These are phyloP conservation scores for Colletotrichum euphorbiae DNA, from an alignment of 2,329 filamentous ascomycete species.

Conservation along the genomic window DNA sequence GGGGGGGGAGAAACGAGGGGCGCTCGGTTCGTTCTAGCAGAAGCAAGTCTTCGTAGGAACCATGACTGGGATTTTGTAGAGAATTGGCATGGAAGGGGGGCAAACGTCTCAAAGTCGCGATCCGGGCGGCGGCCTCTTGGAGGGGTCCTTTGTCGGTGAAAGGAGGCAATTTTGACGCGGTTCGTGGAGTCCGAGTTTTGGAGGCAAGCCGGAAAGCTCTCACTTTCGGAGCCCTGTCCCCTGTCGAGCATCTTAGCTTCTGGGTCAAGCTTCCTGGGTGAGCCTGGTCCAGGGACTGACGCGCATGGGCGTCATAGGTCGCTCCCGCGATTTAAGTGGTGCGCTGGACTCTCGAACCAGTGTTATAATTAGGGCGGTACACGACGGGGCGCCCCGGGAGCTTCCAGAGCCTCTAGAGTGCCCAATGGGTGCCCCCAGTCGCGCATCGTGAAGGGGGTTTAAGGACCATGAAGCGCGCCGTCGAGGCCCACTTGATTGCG, in stretches of 20 bases:
- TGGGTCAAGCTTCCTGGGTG: constrained; percentile 40
- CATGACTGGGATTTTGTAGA: constrained; percentile 18
- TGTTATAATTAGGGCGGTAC: constrained; percentile 36
- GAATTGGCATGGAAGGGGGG: constrained; percentile 4
- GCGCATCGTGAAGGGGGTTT: not conserved
- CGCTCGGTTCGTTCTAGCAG: constrained; percentile 12
- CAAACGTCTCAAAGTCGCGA: constrained; percentile 12
- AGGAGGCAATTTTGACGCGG: constrained; percentile 38
- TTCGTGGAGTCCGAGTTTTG: constrained; percentile 36
- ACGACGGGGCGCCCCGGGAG: constrained; percentile 13
- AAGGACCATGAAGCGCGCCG: constrained; percentile 5
- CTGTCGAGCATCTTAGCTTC: constrained; percentile 39
- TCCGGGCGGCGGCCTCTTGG: constrained; percentile 30
- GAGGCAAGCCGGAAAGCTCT: constrained; percentile 21
- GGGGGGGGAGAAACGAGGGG: constrained; percentile 2
- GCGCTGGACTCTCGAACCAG: constrained; percentile 15
- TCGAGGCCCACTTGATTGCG: constrained; percentile 2
- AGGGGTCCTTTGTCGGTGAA: constrained; percentile 16
- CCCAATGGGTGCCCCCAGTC: constrained; percentile 16
- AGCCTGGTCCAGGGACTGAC: constrained; percentile 28
- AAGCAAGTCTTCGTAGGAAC: not conserved
- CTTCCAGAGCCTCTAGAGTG: constrained; percentile 5
- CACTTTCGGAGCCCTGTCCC: constrained; percentile 24
- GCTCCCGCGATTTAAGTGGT: constrained; percentile 30
- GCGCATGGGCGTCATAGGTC: constrained; percentile 37